Evolutionary conservation across 208 protist species (phyloP), one percentile per base, ranked within the genome.

Genomic region (Trypanosoma caninum): DNA sequence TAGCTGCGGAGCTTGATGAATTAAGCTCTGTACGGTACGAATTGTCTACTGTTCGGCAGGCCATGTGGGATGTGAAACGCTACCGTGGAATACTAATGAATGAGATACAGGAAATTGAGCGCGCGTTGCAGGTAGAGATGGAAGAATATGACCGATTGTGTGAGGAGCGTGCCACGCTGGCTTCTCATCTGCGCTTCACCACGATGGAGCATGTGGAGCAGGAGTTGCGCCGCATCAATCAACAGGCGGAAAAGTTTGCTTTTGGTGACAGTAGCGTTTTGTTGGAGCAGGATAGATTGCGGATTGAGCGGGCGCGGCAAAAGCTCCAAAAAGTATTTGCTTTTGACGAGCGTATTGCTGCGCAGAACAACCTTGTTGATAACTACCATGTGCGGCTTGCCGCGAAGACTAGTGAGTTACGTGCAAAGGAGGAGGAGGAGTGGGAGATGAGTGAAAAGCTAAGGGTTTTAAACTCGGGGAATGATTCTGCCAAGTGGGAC

Each of bases 91-190:
- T 50, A 14, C 53, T 59, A 20, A 34, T 22, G 0, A 51, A 27
- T 16, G 54, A 47, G 20, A 37, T 38, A 31, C 52, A 8, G 14
- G 69, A 73, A 9, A 53, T 46, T 4, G 69, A 69, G 42, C 31
- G 48, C 30, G 23, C 10, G 34, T 31, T 67, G 42, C 27, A 38
- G 30, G 41, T 42, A 11, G 65, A 72, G 47, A 54, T 55, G 41
- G 54, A 56, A n/a, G 50, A 74, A 18, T 57, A 69, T 23, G 42
- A 69, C 16, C 54, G 42, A 5, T 9, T 71, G 44, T 30, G 57
- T 52, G 47, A 66, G 35, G 62, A 53, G 28, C 48, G 44, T 31
- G 28, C 14, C 18, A 35, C 52, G n/a, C 34, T 30, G n/a, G 33
- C 9, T 18, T 60, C 50, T 22, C 28, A 38, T n/a, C 20, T 65